A percentile compares a stretch with the other conserved stretches of the same genome.
These are phyloP conservation scores for Echria macrotheca DNA, from an alignment of 495 filamentous ascomycete species.

Conservation along the genomic window DNA sequence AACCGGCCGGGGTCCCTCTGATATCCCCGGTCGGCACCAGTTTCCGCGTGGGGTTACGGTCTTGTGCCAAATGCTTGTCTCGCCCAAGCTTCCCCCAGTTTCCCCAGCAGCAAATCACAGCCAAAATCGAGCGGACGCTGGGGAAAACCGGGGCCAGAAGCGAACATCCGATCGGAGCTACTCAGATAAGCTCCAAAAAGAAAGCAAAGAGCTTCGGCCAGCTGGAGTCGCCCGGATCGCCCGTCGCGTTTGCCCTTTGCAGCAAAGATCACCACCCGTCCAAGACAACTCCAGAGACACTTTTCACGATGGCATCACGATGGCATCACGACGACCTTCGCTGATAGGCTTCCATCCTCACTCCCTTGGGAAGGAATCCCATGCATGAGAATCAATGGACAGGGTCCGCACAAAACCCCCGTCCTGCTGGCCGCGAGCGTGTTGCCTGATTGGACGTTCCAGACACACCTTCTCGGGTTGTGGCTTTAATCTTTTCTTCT, in stretches of 20 bases:
- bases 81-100: background rate
- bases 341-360: too few relatives aligned
- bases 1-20: too few relatives aligned
- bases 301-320: background rate
- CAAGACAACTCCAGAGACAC: background rate
- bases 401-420: too few relatives aligned
- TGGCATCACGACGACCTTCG: background rate
- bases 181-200: background rate
- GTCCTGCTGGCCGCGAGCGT: too few relatives aligned
- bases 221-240: background rate
- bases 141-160: background rate
- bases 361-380: too few relatives aligned
- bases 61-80: slow-evolving; percentile 4
- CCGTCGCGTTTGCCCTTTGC: background rate
- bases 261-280: background rate
- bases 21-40: background rate
- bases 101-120: too few relatives aligned
- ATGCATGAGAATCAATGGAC: too few relatives aligned
- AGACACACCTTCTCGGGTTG: too few relatives aligned
- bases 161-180: background rate
- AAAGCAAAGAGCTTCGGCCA: background rate
- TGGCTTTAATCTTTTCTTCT: background rate
- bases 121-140: background rate
- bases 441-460: too few relatives aligned
- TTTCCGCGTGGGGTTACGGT: background rate